These are phyloP conservation scores for Tillandsia leiboldiana DNA, from an alignment of 176 grass and related monocot species.

Conservation along the genomic window DNA sequence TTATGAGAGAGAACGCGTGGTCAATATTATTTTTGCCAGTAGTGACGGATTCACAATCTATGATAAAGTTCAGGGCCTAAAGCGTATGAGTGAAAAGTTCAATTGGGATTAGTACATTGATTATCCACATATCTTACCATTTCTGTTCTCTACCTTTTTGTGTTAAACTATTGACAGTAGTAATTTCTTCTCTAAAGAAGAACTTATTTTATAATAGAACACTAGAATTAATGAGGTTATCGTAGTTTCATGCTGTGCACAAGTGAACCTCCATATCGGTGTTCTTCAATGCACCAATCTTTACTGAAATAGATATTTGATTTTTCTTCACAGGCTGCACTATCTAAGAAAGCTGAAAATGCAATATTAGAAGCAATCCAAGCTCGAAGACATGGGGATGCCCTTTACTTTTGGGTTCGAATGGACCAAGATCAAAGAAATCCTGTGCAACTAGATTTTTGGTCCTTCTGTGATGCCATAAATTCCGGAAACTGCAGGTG, in stretches of 20 bases:
- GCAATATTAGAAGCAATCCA: slow-evolving; percentile 65
- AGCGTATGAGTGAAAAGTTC: too few relatives aligned
- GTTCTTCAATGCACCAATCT: background rate
- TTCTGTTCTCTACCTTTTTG: background rate
- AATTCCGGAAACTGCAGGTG: slow-evolving; percentile 99
- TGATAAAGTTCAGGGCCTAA: too few relatives aligned
- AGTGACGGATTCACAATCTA: too few relatives aligned
- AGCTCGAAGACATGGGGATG: slow-evolving; percentile 72
- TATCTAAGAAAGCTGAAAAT: slow-evolving; percentile 68
- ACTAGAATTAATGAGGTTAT: background rate
- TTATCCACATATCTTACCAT: background rate
- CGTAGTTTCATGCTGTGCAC: background rate
- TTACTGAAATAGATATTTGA: background rate
- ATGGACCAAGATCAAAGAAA: slow-evolving; percentile 90
- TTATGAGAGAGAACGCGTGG: too few relatives aligned
- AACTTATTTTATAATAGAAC: background rate
- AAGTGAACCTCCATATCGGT: background rate
- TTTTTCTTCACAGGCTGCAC: slow-evolving; percentile 33
- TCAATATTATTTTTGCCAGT: too few relatives aligned
- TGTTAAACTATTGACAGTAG: background rate
- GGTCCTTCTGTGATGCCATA: slow-evolving; percentile 85
- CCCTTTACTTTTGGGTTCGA: slow-evolving; percentile 92
- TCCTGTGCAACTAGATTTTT: slow-evolving; percentile 52
- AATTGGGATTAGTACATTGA: too few relatives aligned
- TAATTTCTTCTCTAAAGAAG: background rate